Evolutionary conservation across 371 early-diverging fungal species (phyloP).

Genomic region (Parasitella parasitica): DNA sequence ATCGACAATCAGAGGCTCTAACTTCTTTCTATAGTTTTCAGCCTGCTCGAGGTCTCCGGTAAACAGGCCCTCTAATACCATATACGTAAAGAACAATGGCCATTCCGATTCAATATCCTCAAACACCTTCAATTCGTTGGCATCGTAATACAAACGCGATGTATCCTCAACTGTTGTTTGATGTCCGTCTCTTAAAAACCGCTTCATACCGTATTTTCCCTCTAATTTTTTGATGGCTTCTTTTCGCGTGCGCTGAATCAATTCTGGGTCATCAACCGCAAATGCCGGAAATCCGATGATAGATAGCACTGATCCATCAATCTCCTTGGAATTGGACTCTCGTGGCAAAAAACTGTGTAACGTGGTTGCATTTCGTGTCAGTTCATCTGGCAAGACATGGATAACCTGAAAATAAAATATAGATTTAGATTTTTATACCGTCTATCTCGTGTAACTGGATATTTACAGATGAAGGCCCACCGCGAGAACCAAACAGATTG

Average conservation of each 20-base stretch:
- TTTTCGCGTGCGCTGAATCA: slow-evolving; percentile 64
- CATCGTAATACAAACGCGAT: slow-evolving; percentile 74
- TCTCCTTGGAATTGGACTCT: slow-evolving; percentile 87
- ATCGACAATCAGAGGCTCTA: slow-evolving; percentile 72
- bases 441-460: background rate
- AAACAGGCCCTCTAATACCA: slow-evolving; percentile 83
- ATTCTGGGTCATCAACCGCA: slow-evolving; percentile 71
- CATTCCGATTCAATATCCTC: slow-evolving; percentile 88
- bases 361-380: slow-evolving; percentile 80
- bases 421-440: background rate
- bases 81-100: slow-evolving; percentile 90
- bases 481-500: slow-evolving; percentile 83
- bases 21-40: slow-evolving; percentile 63
- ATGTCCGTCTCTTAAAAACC: slow-evolving; percentile 90
- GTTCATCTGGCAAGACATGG: slow-evolving; percentile 83
- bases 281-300: slow-evolving; percentile 90
- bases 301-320: slow-evolving; percentile 82
- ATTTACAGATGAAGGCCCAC: slow-evolving; percentile 66
- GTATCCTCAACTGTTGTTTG: slow-evolving; percentile 83
- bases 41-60: slow-evolving; percentile 65
- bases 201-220: slow-evolving; percentile 83
- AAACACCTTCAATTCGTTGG: slow-evolving; percentile 81
- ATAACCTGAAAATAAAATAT: slow-evolving; percentile 53
- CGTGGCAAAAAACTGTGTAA: slow-evolving; percentile 81
- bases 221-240: slow-evolving; percentile 82